Percentiles rank a stretch among this genome's conserved stretches.
Evolutionary conservation across 2,329 filamentous ascomycete genomes (phyloP).

Genomic region (Canariomyces notabilis): DNA sequence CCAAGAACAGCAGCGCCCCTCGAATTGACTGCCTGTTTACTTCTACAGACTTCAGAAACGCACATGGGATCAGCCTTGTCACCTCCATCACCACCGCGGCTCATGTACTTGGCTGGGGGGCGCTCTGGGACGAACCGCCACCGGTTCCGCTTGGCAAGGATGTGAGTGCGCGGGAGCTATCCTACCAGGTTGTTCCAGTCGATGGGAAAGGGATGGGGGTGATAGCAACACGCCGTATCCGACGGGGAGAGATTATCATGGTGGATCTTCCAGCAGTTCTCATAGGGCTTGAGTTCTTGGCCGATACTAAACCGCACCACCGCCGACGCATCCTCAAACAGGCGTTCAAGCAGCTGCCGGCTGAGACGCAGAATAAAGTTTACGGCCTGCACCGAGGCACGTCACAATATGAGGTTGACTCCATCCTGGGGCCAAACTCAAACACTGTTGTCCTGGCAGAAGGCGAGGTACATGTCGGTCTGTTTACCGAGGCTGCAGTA

Average conservation of each 20-base stretch:
- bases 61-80: constrained; percentile 32
- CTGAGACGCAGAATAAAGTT: constrained; percentile 9
- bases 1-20: not conserved
- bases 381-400: constrained; percentile 7
- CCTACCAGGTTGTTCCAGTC: constrained; percentile 29
- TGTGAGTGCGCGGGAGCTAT: constrained; percentile 7
- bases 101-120: constrained; percentile 24
- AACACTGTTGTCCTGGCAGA: constrained; percentile 19
- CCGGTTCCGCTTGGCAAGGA: constrained; percentile 11
- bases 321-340: constrained; percentile 21
- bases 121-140: constrained; percentile 26
- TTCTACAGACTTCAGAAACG: constrained; percentile 18
- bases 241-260: constrained; percentile 33
- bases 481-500: constrained; percentile 27
- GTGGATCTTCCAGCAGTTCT: constrained; percentile 31
- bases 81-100: constrained; percentile 29
- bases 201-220: constrained; percentile 33
- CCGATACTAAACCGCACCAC: constrained; percentile 19
- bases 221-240: constrained; percentile 31
- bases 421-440: constrained; percentile 22
- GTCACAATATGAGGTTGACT: constrained; percentile 20
- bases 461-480: constrained; percentile 18
- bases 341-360: constrained; percentile 20
- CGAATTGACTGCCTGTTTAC: constrained; percentile 21
- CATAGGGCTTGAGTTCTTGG: constrained; percentile 17